Conservation (phyloP, 768 basidiomycete species). For the Suillus clintonianus region DNA sequence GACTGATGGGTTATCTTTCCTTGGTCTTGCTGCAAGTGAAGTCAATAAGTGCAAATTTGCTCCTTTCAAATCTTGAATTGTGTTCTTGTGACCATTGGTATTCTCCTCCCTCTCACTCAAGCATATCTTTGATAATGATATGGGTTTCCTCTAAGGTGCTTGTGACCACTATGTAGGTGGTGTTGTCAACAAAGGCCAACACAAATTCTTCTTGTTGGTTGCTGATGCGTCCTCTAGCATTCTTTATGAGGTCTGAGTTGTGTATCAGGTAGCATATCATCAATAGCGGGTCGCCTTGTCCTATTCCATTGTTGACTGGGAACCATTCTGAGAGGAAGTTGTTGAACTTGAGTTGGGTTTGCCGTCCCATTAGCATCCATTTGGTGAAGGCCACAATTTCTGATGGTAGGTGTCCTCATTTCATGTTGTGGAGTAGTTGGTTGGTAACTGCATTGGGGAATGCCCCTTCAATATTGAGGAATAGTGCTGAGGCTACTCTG, state of each 20-base stretch:
- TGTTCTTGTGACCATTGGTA: background rate
- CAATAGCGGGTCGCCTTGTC: conserved; percentile 11
- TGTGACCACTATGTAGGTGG: conserved; percentile 19
- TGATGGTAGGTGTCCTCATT: conserved; percentile 24
- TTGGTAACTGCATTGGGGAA: conserved; percentile 28
- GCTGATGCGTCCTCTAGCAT: too few relatives aligned
- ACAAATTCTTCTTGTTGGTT: conserved; percentile 10
- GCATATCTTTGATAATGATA: conserved; percentile 21
- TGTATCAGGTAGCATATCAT: conserved; percentile 23
- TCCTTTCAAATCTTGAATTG: conserved; percentile 12
- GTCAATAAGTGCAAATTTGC: conserved; percentile 7
- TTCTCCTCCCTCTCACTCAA: conserved; percentile 12
- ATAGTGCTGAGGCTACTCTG: conserved; percentile 33
- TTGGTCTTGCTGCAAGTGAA: background rate
- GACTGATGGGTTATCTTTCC: too few relatives aligned
- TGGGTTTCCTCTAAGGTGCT: conserved; percentile 20
- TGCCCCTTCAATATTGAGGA: conserved; percentile 34
- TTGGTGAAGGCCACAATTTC: conserved; percentile 22
- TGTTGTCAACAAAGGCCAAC: conserved; percentile 30
- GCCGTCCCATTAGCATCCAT: conserved; percentile 24
- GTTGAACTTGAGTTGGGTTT: conserved; percentile 15
- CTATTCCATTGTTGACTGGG: conserved; percentile 16
- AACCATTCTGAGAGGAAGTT: conserved; percentile 10
- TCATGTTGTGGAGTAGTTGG: conserved; percentile 33
- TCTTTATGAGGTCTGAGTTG: too few relatives aligned